Percentiles rank a stretch among this genome's conserved stretches.
These are phyloP conservation scores for Fusarium guadeloupense DNA, from an alignment of 2,329 filamentous ascomycete species.

Conservation along the genomic window DNA sequence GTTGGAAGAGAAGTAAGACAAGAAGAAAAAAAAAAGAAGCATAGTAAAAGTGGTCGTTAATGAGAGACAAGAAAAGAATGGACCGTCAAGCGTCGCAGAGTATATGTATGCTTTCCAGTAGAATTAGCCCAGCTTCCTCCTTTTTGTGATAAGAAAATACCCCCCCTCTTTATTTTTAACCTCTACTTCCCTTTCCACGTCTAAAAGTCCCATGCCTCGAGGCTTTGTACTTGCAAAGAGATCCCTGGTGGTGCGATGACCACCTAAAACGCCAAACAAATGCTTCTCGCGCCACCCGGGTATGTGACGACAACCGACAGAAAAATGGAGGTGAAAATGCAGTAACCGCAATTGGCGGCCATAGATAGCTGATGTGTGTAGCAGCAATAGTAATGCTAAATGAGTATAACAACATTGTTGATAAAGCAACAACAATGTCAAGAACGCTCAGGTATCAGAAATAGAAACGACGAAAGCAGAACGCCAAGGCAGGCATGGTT, in stretches of 20 bases:
- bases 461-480: constrained; percentile 24
- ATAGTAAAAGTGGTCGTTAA: constrained; percentile 22
- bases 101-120: constrained; percentile 21
- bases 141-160: constrained; percentile 8
- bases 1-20: constrained; percentile 17
- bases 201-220: constrained; percentile 21
- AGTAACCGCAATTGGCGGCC: constrained; percentile 12
- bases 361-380: constrained; percentile 19
- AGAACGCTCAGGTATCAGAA: constrained; percentile 41
- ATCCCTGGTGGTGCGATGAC: constrained; percentile 36
- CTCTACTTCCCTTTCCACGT: constrained; percentile 20
- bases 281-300: constrained; percentile 34
- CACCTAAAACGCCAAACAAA: constrained; percentile 43
- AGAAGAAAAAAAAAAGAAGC: constrained; percentile 12
- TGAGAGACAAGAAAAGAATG: constrained; percentile 38
- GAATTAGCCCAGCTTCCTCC: constrained; percentile 27
- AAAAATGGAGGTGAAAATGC: constrained; percentile 17
- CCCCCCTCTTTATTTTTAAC: constrained; percentile 13
- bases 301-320: constrained; percentile 19
- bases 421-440: constrained; percentile 38
- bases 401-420: constrained; percentile 22
- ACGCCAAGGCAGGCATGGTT: not conserved
- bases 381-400: constrained; percentile 8
- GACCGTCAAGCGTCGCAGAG: constrained; percentile 29
- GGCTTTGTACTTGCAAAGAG: constrained; percentile 34